phyloP scores from a whole-genome alignment of 2,329 filamentous ascomycete species.

The Fusarium hainanense region DNA sequence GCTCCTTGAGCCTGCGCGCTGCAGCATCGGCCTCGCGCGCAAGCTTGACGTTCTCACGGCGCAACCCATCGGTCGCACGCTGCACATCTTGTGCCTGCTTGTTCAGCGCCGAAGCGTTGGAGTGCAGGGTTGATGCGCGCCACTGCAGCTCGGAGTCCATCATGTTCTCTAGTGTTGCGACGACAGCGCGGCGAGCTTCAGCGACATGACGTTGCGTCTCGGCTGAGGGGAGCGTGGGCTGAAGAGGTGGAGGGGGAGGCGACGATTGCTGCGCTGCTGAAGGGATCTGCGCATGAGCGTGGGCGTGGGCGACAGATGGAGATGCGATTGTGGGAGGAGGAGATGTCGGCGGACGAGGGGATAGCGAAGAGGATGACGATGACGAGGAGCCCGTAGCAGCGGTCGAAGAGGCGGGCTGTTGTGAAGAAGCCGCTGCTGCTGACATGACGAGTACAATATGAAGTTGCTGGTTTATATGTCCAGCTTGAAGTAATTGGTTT shows the following conservation, averaged over 20 bases:
- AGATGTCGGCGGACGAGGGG: constrained; percentile 41
- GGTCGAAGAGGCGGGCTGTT: constrained; percentile 17
- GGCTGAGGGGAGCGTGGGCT: constrained; percentile 55
- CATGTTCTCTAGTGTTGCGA: constrained; percentile 74
- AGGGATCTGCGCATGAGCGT: constrained; percentile 33
- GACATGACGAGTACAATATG: constrained; percentile 21
- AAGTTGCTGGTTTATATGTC: constrained; percentile 5
- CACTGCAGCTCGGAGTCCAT: constrained; percentile 75
- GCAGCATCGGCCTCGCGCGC: constrained; percentile 72
- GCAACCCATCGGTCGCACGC: constrained; percentile 68
- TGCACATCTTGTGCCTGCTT: constrained; percentile 75
- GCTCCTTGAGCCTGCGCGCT: constrained; percentile 75
- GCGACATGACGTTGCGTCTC: constrained; percentile 61
- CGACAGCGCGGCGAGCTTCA: constrained; percentile 68
- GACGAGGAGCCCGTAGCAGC: constrained; percentile 33
- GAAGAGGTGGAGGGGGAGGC: constrained; percentile 41
- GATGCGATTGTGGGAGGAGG: constrained; percentile 43
- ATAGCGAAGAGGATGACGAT: constrained; percentile 35
- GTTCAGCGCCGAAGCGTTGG: constrained; percentile 72
- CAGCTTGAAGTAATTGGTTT: constrained; percentile 1
- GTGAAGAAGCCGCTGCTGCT: constrained; percentile 17
- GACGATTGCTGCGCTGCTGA: constrained; percentile 23
- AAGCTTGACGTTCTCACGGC: constrained; percentile 73
- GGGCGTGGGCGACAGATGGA: constrained; percentile 37
- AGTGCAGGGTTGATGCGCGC: constrained; percentile 76